Conservation (phyloP, 768 basidiomycete species). For the Sarcomyxa edulis region DNA sequence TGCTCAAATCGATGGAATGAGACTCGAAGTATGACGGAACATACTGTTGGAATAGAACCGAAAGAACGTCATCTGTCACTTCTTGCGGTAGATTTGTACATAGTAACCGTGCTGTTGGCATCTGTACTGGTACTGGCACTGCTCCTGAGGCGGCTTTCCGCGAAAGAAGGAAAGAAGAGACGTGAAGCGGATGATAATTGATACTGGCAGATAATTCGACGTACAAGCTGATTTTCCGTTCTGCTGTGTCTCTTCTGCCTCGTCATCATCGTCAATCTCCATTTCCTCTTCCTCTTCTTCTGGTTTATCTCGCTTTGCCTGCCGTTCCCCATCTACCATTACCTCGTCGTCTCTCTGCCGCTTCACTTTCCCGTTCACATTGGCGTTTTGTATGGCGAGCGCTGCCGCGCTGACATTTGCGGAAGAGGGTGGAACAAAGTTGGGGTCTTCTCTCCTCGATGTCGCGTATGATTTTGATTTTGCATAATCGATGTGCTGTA, state of each 20-base stretch:
- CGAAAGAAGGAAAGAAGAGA: constrained; percentile 12
- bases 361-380: constrained; percentile 30
- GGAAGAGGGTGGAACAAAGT: constrained; percentile 70
- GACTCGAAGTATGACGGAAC: constrained; percentile 25
- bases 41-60: constrained; percentile 88
- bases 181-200: constrained; percentile 25
- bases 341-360: constrained; percentile 67
- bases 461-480: constrained; percentile 88
- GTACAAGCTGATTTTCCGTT: constrained; percentile 35
- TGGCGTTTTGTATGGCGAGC: constrained; percentile 32
- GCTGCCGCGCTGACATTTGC: constrained; percentile 56
- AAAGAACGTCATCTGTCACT: constrained; percentile 81
- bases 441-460: constrained; percentile 69
- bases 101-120: constrained; percentile 56
- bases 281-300: constrained; percentile 82
- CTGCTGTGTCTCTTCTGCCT: constrained; percentile 36
- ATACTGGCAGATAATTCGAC: constrained; percentile 25
- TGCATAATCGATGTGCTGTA: constrained; percentile 87
- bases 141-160: constrained; percentile 29
- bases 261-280: constrained; percentile 92
- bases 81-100: constrained; percentile 90
- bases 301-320: constrained; percentile 64
- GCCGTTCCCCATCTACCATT: constrained; percentile 44
- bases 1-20: neutral
- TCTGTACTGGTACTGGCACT: constrained; percentile 45